Percentiles rank a stretch among this genome's conserved stretches.
Evolutionary conservation across 495 filamentous ascomycete genomes (phyloP).

Genomic region (Podospora pseudocomata): DNA sequence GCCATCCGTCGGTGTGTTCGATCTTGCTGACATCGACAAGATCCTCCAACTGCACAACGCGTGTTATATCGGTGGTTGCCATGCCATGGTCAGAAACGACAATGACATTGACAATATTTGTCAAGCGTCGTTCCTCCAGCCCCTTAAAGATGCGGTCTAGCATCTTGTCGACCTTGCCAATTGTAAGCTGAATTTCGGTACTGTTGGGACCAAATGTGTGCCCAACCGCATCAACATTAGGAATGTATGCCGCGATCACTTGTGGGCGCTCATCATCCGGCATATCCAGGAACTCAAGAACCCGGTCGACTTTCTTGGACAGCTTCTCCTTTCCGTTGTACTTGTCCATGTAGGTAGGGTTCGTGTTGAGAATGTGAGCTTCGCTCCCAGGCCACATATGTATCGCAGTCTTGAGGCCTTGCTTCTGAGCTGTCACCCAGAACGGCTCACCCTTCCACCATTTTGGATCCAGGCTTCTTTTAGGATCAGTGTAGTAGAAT

Average conservation of each 20-base stretch:
- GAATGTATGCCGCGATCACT: constrained; percentile 90
- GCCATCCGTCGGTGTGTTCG: constrained; percentile 91
- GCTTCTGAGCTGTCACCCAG: constrained; percentile 86
- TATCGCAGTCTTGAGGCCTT: constrained; percentile 69
- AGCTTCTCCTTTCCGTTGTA: constrained; percentile 76
- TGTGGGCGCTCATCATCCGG: constrained; percentile 78
- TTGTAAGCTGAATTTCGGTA: constrained; percentile 75
- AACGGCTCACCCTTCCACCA: constrained; percentile 96
- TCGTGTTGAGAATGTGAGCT: constrained; percentile 63
- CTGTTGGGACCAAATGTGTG: constrained; percentile 91
- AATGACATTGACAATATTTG: constrained; percentile 87
- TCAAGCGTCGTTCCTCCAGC: constrained; percentile 76
- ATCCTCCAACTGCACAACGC: constrained; percentile 93
- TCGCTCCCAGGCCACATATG: constrained; percentile 99
- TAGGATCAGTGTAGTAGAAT: constrained; percentile 80
- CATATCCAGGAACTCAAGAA: constrained; percentile 76
- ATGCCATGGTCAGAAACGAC: constrained; percentile 99
- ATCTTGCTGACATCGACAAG: constrained; percentile 69
- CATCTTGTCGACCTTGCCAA: constrained; percentile 73
- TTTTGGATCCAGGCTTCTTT: constrained; percentile 67
- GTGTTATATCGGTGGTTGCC: constrained; percentile 78
- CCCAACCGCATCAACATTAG: constrained; percentile 80
- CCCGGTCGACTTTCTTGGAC: constrained; percentile 66
- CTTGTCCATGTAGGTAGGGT: constrained; percentile 74
- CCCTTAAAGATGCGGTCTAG: constrained; percentile 70